A percentile compares a stretch with the other conserved stretches of the same genome.
Conservation (phyloP, 2,329 filamentous ascomycete genomes). For the Penicillium vulpinum region DNA sequence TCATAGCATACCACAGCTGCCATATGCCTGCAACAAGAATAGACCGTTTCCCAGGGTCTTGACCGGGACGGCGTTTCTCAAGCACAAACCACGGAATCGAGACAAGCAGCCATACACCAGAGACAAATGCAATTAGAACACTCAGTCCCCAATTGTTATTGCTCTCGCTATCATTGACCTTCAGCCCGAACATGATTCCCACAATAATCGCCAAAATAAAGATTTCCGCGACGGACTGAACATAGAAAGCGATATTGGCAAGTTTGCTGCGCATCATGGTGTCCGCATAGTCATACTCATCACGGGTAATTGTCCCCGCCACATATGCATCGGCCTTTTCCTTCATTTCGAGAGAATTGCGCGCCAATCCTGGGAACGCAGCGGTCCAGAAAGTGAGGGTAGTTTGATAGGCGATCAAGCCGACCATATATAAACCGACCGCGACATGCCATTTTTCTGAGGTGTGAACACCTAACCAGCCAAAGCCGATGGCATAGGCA, state of each 20-base stretch:
- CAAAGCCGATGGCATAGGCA: constrained; percentile 65
- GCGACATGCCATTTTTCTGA: constrained; percentile 60
- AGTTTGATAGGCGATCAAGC: constrained; percentile 66
- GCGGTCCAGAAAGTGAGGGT: constrained; percentile 70
- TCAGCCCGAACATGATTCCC: constrained; percentile 61
- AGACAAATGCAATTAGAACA: constrained; percentile 65
- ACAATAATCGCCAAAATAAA: constrained; percentile 65
- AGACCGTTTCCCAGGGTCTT: constrained; percentile 49
- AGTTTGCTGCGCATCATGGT: constrained; percentile 64
- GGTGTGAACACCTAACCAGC: constrained; percentile 65
- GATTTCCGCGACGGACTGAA: constrained; percentile 63
- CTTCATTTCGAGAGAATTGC: constrained; percentile 55
- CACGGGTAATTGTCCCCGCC: constrained; percentile 55
- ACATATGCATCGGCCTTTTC: constrained; percentile 52
- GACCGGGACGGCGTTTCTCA: constrained; percentile 64
- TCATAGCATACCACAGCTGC: constrained; percentile 60
- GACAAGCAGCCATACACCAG: constrained; percentile 63
- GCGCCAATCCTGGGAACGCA: constrained; percentile 59
- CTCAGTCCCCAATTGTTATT: constrained; percentile 68
- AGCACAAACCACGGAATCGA: constrained; percentile 67
- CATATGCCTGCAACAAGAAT: constrained; percentile 60
- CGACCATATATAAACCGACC: constrained; percentile 65
- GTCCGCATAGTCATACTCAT: constrained; percentile 62
- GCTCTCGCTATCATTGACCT: constrained; percentile 58
- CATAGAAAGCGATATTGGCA: constrained; percentile 64